Evolutionary conservation across 2,329 filamentous ascomycete genomes (phyloP).

Genomic region (Aspergillus sp.): DNA sequence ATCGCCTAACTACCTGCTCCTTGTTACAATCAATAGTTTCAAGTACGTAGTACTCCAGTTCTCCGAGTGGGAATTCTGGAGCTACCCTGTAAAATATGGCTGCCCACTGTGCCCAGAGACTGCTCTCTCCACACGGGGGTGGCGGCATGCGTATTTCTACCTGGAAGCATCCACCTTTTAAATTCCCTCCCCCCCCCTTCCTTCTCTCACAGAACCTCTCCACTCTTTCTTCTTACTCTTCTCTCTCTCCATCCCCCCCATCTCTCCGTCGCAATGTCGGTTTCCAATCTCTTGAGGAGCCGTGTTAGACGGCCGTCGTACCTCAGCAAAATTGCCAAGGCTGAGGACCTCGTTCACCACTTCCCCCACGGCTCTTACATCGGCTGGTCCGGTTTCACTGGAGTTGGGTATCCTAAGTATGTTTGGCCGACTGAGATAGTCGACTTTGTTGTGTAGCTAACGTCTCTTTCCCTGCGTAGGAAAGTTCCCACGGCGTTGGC

Average conservation of each 20-base stretch:
- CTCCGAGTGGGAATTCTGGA: background rate
- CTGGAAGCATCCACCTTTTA: constrained; percentile 5
- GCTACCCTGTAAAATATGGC: background rate
- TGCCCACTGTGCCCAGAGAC: background rate
- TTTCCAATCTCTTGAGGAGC: constrained; percentile 72
- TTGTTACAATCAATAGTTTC: background rate
- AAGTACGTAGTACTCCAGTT: background rate
- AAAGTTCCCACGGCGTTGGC: constrained; percentile 81
- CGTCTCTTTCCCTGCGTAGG: constrained; percentile 43
- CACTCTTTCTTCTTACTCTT: constrained; percentile 14
- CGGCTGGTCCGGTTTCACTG: constrained; percentile 89
- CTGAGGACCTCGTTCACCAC: constrained; percentile 75
- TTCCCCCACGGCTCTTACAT: constrained; percentile 86
- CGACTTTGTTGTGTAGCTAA: constrained; percentile 1
- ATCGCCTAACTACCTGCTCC: background rate
- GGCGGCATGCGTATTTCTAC: constrained; percentile 20
- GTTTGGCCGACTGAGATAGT: constrained; percentile 28
- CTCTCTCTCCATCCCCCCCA: constrained; percentile 8
- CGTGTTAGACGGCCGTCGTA: constrained; percentile 74
- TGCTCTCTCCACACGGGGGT: constrained; percentile 17
- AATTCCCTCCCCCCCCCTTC: constrained; percentile 6
- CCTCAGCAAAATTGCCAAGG: constrained; percentile 74
- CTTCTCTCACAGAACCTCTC: constrained; percentile 8
- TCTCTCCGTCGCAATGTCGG: constrained; percentile 44
- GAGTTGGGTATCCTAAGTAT: constrained; percentile 84